Evolutionary conservation across 148 eudicot genomes (phyloP).

Genomic region (Cornus kousa): DNA sequence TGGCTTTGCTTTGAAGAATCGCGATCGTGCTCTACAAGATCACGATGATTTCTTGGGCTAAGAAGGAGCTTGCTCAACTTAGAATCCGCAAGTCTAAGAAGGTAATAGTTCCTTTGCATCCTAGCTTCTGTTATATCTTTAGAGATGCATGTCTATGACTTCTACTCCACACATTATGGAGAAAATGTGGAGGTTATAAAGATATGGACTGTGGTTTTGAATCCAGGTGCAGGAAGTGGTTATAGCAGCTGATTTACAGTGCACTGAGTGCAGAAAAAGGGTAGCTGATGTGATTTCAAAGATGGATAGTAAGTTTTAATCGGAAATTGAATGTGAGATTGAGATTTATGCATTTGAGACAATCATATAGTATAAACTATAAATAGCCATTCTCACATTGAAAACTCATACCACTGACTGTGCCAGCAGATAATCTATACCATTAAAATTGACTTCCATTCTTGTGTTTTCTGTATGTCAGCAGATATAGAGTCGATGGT

Average conservation of each 20-base stretch:
- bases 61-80: slow-evolving; percentile 10
- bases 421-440: background rate
- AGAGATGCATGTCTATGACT: background rate
- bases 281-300: slow-evolving; percentile 21
- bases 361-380: background rate
- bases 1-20: background rate
- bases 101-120: background rate
- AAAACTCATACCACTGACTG: background rate
- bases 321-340: background rate
- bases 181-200: background rate
- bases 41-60: slow-evolving; percentile 14
- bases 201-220: background rate
- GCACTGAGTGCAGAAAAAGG: slow-evolving; percentile 23
- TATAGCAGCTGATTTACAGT: slow-evolving; percentile 23
- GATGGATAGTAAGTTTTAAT: slow-evolving; percentile 15
- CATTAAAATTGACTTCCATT: background rate
- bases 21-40: background rate
- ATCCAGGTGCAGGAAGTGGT: slow-evolving; percentile 24
- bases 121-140: background rate
- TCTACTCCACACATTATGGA: background rate
- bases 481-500: slow-evolving; percentile 24
- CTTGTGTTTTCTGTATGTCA: background rate
- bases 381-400: background rate
- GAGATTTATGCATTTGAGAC: background rate
- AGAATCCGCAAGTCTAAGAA: background rate